These are phyloP conservation scores for Leishmania mexicana DNA, from an alignment of 208 protist genomes.

Conservation along the genomic window DNA sequence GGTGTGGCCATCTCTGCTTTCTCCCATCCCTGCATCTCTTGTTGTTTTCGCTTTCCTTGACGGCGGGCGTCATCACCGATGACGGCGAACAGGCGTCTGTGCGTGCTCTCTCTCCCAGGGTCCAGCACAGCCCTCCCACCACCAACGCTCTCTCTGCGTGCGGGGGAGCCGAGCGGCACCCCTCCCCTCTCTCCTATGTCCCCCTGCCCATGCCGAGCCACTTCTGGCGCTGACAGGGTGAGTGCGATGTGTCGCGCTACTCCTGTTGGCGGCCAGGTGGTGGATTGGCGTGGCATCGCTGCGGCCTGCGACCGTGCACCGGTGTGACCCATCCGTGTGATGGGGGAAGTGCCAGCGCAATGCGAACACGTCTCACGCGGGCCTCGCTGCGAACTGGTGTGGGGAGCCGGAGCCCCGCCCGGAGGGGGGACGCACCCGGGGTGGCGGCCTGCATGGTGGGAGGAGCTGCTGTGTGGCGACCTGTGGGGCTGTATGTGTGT, in stretches of 20 bases:
- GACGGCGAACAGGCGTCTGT: not conserved
- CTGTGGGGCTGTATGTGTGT: not conserved
- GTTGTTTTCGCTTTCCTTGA: not conserved
- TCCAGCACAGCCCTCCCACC: too few species aligned
- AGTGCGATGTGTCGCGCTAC: not conserved
- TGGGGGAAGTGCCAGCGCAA: not conserved
- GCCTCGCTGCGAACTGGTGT: not conserved
- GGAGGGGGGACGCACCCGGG: not conserved
- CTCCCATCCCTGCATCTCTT: not conserved
- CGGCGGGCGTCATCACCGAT: not conserved
- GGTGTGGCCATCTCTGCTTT: too few species aligned
- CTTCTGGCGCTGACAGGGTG: not conserved
- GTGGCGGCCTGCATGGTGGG: not conserved
- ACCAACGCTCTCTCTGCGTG: not conserved
- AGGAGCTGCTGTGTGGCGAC: not conserved
- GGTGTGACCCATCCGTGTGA: not conserved
- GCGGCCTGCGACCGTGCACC: not conserved
- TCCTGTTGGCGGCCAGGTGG: not conserved
- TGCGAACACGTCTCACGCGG: not conserved
- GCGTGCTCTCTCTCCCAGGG: not conserved
- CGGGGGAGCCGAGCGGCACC: too few species aligned
- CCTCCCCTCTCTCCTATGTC: not conserved
- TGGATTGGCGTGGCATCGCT: not conserved
- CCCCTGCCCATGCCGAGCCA: not conserved
- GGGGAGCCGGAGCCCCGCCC: not conserved